Base-by-base conservation (phyloP, 305 asterid genomes). In the Fraxinus angustifolia region DNA sequence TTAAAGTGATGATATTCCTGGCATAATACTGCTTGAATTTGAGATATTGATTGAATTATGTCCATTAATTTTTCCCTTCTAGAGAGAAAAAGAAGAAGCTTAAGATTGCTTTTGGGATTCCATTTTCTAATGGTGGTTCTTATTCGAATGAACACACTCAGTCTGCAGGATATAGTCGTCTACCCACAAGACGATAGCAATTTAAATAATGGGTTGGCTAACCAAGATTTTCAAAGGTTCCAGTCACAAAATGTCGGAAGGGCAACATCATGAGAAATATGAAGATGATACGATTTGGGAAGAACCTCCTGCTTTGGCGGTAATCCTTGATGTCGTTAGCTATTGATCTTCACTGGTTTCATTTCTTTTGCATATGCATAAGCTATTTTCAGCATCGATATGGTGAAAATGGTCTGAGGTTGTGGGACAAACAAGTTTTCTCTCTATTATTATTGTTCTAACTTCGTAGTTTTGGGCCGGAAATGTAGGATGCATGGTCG, bases 151-250 rank as follows among this genome's bases (percentile, higher is more conserved):
- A 48, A 73, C 82, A 26, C 17, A 19, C 65, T 72, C 78, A 73
- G 83, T 82, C 71, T 80, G 88, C 86, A 81, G 90, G 82, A 48
- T 76, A 83, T 80, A 76, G 72, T 73, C 70, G 82, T 73, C 79
- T 14, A 23, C 71, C 75, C 73, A 60, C 75, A 76, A 67, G 75
- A 31, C 19, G 79, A 73, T 83, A 83, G 79, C 73, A 45, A 42
- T 34, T 85, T 60, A 74, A 50, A 53, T 86, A 38, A 96, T 94
- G 99, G 93, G 93, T 81, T 96, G 99, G 99, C 83, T 96, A 76
- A 86, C 92, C 82, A 96, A 93, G 94, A 90, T 94, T 84, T 90
- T 94, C 73, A 91, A 84, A 83, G 98, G 99, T 79, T 87, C 96
- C 76, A 88, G 88, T 83, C 94, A 94, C 81, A 90, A 86, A 87